Evolutionary conservation across 75 land plant species (phyloP).

Genomic region (Pseudotsuga menziesii): DNA sequence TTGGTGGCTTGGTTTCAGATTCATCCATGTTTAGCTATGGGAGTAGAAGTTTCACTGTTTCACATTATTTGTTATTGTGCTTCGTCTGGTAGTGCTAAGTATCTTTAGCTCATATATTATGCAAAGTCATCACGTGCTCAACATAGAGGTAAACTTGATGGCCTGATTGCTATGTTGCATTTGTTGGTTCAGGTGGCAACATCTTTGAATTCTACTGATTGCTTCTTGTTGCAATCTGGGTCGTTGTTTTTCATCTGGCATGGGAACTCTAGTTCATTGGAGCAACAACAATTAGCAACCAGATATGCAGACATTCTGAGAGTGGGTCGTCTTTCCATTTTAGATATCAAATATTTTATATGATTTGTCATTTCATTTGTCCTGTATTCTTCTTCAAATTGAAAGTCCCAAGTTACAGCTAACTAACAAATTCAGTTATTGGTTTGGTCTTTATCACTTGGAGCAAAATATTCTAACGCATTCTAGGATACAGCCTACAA

Average conservation of each 20-base stretch:
- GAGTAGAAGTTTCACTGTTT: background rate
- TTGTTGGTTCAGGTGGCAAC: conserved; percentile 57
- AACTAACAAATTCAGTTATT: background rate
- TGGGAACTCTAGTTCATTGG: conserved; percentile 76
- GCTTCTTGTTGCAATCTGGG: conserved; percentile 83
- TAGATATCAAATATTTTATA: background rate
- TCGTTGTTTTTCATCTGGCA: conserved; percentile 74
- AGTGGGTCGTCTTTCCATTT: conserved; percentile 29
- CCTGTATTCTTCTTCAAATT: background rate
- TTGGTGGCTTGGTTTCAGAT: background rate
- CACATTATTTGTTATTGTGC: background rate
- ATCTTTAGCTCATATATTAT: background rate
- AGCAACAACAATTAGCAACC: conserved; percentile 82
- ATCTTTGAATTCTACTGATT: conserved; percentile 78
- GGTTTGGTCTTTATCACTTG: too few relatives aligned
- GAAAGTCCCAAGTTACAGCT: background rate
- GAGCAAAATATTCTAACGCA: too few relatives aligned
- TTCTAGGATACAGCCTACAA: too few relatives aligned
- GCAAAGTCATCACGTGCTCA: background rate
- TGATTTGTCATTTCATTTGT: background rate
- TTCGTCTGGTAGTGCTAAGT: background rate
- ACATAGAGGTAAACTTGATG: background rate
- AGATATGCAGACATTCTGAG: conserved; percentile 81
- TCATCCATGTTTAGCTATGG: background rate
- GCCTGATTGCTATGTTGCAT: background rate